A percentile compares a stretch with the other conserved stretches of the same genome.
Conservation (phyloP, 2,329 filamentous ascomycete species). For the Exophiala spinifera region DNA sequence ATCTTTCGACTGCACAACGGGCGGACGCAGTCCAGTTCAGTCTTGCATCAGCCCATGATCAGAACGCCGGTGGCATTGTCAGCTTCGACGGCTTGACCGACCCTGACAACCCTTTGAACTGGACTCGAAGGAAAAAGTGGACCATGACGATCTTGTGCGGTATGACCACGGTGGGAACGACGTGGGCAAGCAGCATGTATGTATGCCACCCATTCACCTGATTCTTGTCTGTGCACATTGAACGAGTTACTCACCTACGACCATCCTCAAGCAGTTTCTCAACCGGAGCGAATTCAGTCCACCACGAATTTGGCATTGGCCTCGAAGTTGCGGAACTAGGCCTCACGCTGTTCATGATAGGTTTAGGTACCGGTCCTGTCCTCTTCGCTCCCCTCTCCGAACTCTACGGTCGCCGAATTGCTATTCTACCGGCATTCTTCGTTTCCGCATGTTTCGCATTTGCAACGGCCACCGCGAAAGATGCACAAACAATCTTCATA, state of each 20-base stretch:
- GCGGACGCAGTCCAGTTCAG: too few species aligned
- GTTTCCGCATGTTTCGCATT: slow-evolving; percentile 63
- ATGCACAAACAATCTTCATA: slow-evolving; percentile 64
- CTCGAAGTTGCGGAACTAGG: slow-evolving; percentile 47
- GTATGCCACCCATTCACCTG: too few species aligned
- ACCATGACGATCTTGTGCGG: slow-evolving; percentile 64
- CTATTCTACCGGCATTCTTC: slow-evolving; percentile 60
- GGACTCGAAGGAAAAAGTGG: slow-evolving; percentile 66
- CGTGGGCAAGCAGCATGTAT: slow-evolving; percentile 51
- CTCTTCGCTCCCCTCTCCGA: slow-evolving; percentile 75
- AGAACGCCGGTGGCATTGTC: too few species aligned
- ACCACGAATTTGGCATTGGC: slow-evolving; percentile 49
- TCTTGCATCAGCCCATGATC: too few species aligned
- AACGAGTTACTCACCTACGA: too few species aligned
- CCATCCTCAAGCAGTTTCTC: too few species aligned
- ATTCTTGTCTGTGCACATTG: too few species aligned
- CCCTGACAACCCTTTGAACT: slow-evolving; percentile 68
- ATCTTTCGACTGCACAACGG: too few species aligned
- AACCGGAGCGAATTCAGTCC: too few species aligned
- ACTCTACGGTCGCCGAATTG: slow-evolving; percentile 62
- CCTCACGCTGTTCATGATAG: slow-evolving; percentile 50
- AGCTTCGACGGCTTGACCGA: slow-evolving; percentile 72
- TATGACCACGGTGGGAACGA: slow-evolving; percentile 59
- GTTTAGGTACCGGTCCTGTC: slow-evolving; percentile 59
- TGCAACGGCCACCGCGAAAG: slow-evolving; percentile 60